A percentile compares a stretch with the other conserved stretches of the same genome.
These are phyloP conservation scores for Casuarina cunninghamiana DNA, from an alignment of 306 rosid species.

Conservation along the genomic window DNA sequence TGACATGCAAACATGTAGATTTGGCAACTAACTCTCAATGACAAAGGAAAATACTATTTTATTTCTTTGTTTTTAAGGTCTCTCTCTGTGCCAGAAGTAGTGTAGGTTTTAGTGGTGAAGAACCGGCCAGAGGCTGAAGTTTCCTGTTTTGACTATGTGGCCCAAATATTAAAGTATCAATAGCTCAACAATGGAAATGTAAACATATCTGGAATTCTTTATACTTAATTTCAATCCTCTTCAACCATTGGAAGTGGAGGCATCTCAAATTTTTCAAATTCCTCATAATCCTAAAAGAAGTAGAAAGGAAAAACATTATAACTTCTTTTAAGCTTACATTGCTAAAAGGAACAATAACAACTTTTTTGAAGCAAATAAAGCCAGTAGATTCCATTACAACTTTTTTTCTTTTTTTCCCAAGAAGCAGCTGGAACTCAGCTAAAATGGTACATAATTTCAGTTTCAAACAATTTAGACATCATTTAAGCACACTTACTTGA, in stretches of 20 bases:
- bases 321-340: no score
- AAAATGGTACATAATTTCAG: no score
- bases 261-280: no score
- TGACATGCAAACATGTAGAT: constrained; percentile 48
- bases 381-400: no score
- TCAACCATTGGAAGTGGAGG: background rate
- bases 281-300: no score
- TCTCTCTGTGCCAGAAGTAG: background rate
- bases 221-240: background rate
- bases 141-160: constrained; percentile 19
- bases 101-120: constrained; percentile 32
- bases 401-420: no score
- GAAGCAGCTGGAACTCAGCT: no score
- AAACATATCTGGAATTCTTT: background rate
- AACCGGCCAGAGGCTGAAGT: constrained; percentile 9
- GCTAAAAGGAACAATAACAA: no score
- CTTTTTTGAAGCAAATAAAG: no score
- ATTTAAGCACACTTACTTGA: no score
- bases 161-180: background rate
- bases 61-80: background rate
- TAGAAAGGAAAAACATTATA: no score
- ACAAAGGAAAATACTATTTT: background rate
- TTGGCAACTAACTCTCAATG: constrained; percentile 6
- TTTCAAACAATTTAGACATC: no score
- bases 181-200: background rate